Percentiles rank a stretch among this genome's conserved stretches.
Conservation (phyloP, 2,329 filamentous ascomycete species). For the Fusarium avenaceum region DNA sequence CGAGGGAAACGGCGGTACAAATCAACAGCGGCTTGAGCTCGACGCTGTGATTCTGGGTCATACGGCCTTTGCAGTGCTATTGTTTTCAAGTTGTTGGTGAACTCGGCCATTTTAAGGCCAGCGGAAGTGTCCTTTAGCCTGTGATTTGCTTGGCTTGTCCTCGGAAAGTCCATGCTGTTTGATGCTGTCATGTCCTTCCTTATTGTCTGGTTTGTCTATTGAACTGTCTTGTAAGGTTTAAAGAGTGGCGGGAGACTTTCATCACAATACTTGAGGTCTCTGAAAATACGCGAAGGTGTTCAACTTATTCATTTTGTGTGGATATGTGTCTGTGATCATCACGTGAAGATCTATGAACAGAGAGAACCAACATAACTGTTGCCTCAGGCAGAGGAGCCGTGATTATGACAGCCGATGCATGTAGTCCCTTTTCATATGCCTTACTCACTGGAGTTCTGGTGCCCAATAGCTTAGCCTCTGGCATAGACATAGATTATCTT, state of each 20-base stretch:
- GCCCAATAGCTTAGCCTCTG: no score
- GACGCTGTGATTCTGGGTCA: conserved; percentile 10
- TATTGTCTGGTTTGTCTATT: neutral
- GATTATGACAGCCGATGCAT: no score
- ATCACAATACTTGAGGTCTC: neutral
- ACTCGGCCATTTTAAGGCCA: neutral
- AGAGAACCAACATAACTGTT: neutral
- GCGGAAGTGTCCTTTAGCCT: neutral
- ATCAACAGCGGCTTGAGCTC: conserved; percentile 1
- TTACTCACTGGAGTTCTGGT: no score
- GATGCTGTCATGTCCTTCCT: neutral
- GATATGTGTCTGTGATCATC: neutral
- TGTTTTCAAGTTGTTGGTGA: neutral
- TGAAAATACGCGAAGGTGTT: neutral
- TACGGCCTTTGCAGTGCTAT: conserved; percentile 1
- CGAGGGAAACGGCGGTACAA: neutral
- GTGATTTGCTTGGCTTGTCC: neutral
- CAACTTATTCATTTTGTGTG: neutral
- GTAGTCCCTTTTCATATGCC: no score
- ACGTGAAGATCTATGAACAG: neutral
- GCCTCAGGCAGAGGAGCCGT: neutral
- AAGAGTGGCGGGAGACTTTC: neutral
- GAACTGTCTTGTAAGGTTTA: neutral
- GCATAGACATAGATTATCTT: no score
- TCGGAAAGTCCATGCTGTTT: neutral